Base-by-base conservation (phyloP, 495 filamentous ascomycete genomes). In the Hypoxylon intermedium region DNA sequence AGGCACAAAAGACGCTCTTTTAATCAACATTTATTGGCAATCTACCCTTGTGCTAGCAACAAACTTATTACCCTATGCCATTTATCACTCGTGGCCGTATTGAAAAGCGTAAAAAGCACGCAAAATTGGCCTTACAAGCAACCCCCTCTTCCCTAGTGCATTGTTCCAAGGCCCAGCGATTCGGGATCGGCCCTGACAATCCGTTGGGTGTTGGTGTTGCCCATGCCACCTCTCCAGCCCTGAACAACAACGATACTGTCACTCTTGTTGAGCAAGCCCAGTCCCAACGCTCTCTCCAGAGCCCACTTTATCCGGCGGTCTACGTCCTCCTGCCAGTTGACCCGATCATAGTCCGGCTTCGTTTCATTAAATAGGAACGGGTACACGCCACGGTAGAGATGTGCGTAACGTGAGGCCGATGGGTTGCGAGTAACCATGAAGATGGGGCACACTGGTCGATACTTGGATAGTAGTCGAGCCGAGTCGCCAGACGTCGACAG, bases 271-370 rank as follows among this genome's bases (percentile, higher is more conserved):
- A 98, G 81, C 53, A 97, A 83, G 52, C 89, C 89, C 53, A 98
- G 86, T 71, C 86, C 85, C 63, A 95, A 86, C 63, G 91, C 94
- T 69, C 90, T 84, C 68, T 75, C 73, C 72, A 98, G 89, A 74
- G 89, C 95, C 93, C 93, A 98, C 80, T 90, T 94, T 65, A 98
- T 89, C 68, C 94, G 90, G 69, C 88, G 83, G 79, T 98, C 94
- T 64, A 98, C 94, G 77, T 98, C 95, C 79, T 97, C 91, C 79
- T 98, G 95, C 94, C 94, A 98, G 72, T 93, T 88, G 68, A 87
- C 87, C 67, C 79, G 81, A 67, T 77, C 77, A 80, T 97, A 98
- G 79, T 98, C 89, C 47, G 94, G 95, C 85, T 97, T 97, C 53
- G 80, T 75, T 80, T 96, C 88, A 42, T 89, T 85, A 82, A 96